Base-by-base conservation (phyloP, 352 stramenopile genomes). In the Pythium brachiatum region DNA sequence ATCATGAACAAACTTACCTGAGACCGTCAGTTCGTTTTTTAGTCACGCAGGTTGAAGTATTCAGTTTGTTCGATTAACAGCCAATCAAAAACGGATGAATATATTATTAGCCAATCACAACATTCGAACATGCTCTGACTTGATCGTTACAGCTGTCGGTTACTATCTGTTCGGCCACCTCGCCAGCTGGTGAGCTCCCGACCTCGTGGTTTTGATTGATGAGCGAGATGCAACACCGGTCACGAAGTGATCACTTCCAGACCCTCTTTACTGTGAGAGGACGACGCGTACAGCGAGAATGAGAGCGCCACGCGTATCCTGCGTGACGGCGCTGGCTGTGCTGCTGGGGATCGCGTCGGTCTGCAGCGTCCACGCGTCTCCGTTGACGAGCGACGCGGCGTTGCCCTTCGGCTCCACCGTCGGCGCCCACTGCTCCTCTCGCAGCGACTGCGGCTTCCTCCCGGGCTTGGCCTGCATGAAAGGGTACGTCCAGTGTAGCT, bases 381-480 rank as follows among this genome's bases (percentile, higher is more conserved):
- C 26, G n/a, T 47, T 6, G 29, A 48, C 58, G 13, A 47, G 20
- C 36, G 31, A 29, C 23, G 47, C 32, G 25, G 23, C 39, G 9
- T 53, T 50, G 38, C 62, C 64, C 23, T 81, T 78, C 62, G 53
- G 68, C 41, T 71, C 86, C 4, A 61, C 58, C 11, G 39, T 86
- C 32, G 80, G 82, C 1, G 18, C 87, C 2, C 34, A 63, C 13
- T 95, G 86, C 70, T 60, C 69, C 1, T 53, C 64, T 25, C 76
- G 74, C 26, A 62, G 60, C 5, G 83, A 95, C 66, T 95, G 86
- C 53, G 86, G 86, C 66, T 90, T 88, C 53, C 60, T 95, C 11
- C 86, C 83, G 6, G 80, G 81, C 2, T 70, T 93, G 23, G 81
- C 83, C 18, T 95, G 86, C 52, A 67, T 91, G 34, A 59, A 81